phyloP scores from a whole-genome alignment of 2,329 filamentous ascomycete species.

The Fusarium sarcochroum region DNA sequence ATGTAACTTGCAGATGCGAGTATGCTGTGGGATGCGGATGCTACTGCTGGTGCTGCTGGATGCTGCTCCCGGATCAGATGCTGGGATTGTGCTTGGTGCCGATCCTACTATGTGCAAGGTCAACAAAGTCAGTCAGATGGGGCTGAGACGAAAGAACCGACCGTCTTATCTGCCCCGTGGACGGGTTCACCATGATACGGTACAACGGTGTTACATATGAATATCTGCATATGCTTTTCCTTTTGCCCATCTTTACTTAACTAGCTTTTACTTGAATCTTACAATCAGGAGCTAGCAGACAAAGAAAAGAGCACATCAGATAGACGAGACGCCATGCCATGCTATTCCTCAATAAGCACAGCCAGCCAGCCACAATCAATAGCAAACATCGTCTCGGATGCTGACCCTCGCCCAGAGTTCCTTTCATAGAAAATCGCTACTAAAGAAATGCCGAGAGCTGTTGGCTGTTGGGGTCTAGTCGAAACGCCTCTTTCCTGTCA shows the following conservation, averaged over 20 bases:
- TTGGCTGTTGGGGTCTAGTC: conserved; percentile 3
- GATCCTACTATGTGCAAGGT: conserved; percentile 14
- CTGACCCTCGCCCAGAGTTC: too few relatives aligned
- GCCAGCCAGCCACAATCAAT: conserved; percentile 39
- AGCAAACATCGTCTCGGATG: conserved; percentile 12
- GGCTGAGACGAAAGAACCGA: conserved; percentile 11
- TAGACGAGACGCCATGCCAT: conserved; percentile 31
- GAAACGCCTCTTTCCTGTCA: conserved; percentile 17
- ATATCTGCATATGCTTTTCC: not conserved
- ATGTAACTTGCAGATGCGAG: conserved; percentile 20
- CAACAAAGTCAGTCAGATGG: conserved; percentile 4
- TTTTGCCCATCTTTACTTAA: not conserved
- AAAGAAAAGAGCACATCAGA: conserved; percentile 18
- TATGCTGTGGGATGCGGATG: conserved; percentile 16
- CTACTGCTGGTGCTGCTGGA: conserved; percentile 10
- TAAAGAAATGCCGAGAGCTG: conserved; percentile 24
- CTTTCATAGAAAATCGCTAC: not conserved
- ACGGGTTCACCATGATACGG: not conserved
- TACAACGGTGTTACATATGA: not conserved
- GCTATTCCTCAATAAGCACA: conserved; percentile 34
- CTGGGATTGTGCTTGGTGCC: conserved; percentile 35
- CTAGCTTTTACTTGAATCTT: not conserved
- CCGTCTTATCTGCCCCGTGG: not conserved
- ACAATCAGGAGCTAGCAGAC: not conserved
- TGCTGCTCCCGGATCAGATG: conserved; percentile 32